Evolutionary conservation across 2,329 filamentous ascomycete species (phyloP).

Genomic region (Chaetomium strumarium): DNA sequence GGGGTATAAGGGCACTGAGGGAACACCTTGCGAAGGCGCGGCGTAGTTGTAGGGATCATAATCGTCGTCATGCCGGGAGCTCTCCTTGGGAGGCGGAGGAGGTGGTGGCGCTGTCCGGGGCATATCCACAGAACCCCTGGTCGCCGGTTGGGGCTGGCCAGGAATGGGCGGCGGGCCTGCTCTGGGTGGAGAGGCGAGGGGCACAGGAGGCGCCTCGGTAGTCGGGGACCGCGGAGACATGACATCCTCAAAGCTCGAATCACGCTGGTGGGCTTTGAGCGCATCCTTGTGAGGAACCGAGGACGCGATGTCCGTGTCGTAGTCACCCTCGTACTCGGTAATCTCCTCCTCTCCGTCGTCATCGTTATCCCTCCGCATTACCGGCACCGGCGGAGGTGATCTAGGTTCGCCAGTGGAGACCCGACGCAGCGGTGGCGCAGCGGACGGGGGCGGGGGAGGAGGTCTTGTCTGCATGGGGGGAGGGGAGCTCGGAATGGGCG

Average conservation of each 20-base stretch:
- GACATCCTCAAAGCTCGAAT: constrained; percentile 69
- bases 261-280: constrained; percentile 71
- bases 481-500: constrained; percentile 52
- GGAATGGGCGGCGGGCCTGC: constrained; percentile 43
- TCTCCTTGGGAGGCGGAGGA: constrained; percentile 47
- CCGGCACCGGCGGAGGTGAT: constrained; percentile 30
- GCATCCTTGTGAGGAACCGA: constrained; percentile 91
- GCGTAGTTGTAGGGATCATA: constrained; percentile 63
- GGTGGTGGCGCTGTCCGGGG: constrained; percentile 67
- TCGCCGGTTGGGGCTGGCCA: constrained; percentile 34
- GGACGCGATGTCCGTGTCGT: constrained; percentile 96
- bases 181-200: constrained; percentile 46
- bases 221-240: constrained; percentile 53
- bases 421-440: constrained; percentile 39
- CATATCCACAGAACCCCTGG: constrained; percentile 61
- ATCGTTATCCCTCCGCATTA: constrained; percentile 43
- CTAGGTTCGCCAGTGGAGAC: constrained; percentile 53
- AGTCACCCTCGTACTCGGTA: constrained; percentile 95
- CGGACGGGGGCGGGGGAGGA: constrained; percentile 61
- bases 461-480: constrained; percentile 52
- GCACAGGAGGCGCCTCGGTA: constrained; percentile 37
- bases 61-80: constrained; percentile 47
- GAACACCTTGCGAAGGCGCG: constrained; percentile 28
- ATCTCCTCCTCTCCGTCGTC: constrained; percentile 72
- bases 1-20: constrained; percentile 28